Evolutionary conservation across 2,329 filamentous ascomycete species (phyloP), one percentile per base, ranked within the genome.

Genomic region (Cladosporium sp.): DNA sequence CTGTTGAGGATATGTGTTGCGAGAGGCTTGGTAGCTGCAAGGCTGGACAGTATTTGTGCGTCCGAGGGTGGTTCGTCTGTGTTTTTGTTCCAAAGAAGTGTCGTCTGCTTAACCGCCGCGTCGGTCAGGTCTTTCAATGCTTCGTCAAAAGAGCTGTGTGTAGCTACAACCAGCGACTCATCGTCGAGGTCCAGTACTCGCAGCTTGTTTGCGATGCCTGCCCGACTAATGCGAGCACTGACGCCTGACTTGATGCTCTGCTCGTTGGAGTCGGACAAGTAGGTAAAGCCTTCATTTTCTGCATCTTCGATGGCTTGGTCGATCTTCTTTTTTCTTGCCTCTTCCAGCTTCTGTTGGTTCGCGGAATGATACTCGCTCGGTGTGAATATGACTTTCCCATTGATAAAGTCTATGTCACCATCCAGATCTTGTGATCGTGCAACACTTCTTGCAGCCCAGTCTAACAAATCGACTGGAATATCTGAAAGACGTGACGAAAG

Each of bases 1-100:
- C 67, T 70, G 44, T 66, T 66, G 21, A 71, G 50, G 0, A 68
- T 66, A 12, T 69, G 59, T 21, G 65, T 61, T 16, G 66, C 66
- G 14, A 70, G 69, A 33, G 61, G 50, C 31, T 68, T 67, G 8
- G 67, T 67, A 4, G 64, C 65, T 18, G 68, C 56, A 23, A 65
- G 29, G 10, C 46, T 59, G 4, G 59, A 31, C 3, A 56, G 21
- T 14, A 63, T 40, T 12, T 50, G 35, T 14, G 57, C 59, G 28
- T 63, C 50, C 23, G 65, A 44, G 4, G 63, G 53, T 26, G 52
- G 33, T 14, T 67, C 59, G 21, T 63, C 37, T 46, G 40, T 62
- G 23, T 55, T n/a, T 6, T 46, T 37, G 11, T 52, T 49, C 67
- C 33, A 69, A 44, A 64, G 50, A n/a, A 56, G 23, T 5, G 35